Percentiles rank a stretch among this genome's conserved stretches.
phyloP scores from a whole-genome alignment of 2,329 filamentous ascomycete genomes.

The Curvularia spicifera region DNA sequence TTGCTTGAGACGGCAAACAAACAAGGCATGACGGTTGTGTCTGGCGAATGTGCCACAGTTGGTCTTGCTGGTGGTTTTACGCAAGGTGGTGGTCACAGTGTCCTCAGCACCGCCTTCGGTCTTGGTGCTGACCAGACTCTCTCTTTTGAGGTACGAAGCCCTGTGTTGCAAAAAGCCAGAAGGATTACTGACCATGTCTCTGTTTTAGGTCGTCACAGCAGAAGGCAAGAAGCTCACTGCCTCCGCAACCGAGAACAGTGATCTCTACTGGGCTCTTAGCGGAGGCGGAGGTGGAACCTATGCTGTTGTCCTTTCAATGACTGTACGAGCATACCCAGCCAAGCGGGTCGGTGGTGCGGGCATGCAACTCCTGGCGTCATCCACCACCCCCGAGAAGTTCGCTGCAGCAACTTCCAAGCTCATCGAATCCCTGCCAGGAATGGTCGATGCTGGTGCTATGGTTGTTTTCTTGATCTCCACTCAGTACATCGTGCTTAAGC shows the following conservation, averaged over 20 bases:
- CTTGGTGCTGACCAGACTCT: slow-evolving; percentile 43
- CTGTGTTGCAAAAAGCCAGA: neutral
- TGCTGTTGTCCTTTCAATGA: slow-evolving; percentile 40
- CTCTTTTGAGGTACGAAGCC: slow-evolving; percentile 33
- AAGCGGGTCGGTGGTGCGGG: slow-evolving; percentile 30
- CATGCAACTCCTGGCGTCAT: slow-evolving; percentile 28
- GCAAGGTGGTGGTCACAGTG: slow-evolving; percentile 41
- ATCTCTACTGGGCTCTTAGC: slow-evolving; percentile 48
- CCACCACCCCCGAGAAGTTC: slow-evolving; percentile 24
- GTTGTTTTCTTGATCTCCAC: slow-evolving; percentile 25
- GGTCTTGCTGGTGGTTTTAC: slow-evolving; percentile 44
- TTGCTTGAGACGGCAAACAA: slow-evolving; percentile 28
- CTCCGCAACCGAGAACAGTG: slow-evolving; percentile 35
- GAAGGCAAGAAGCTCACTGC: slow-evolving; percentile 39
- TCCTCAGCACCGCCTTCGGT: slow-evolving; percentile 29
- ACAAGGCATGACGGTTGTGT: slow-evolving; percentile 31
- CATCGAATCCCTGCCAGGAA: slow-evolving; percentile 25
- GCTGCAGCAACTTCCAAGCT: slow-evolving; percentile 20
- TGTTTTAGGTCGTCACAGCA: slow-evolving; percentile 39
- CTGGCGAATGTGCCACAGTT: slow-evolving; percentile 43
- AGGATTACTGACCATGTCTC: slow-evolving; percentile 26
- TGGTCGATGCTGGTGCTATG: slow-evolving; percentile 31
- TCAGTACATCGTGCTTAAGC: slow-evolving; percentile 18
- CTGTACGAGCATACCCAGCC: slow-evolving; percentile 36
- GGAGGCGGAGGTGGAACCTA: slow-evolving; percentile 44